Evolutionary conservation across 345 rosid genomes (phyloP).

Genomic region (Populus simonii): DNA sequence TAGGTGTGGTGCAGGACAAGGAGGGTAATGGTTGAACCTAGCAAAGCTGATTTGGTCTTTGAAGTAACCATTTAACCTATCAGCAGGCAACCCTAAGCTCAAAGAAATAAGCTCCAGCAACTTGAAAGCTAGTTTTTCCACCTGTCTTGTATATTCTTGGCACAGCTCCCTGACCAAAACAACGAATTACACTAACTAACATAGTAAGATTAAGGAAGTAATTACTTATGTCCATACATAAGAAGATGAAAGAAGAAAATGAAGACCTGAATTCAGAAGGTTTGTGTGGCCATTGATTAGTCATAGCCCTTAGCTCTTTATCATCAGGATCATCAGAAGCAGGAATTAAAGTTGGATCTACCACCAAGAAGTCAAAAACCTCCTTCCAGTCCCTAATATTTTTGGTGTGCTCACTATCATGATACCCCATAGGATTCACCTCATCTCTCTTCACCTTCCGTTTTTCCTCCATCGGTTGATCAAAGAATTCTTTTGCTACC

Average conservation of each 20-base stretch:
- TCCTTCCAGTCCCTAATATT: conserved; percentile 96
- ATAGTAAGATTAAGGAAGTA: too few species aligned
- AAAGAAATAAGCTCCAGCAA: conserved; percentile 59
- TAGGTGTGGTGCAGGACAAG: conserved; percentile 74
- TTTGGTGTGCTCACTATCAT: conserved; percentile 82
- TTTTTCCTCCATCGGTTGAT: conserved; percentile 53
- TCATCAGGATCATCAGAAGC: conserved; percentile 55
- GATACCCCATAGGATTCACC: conserved; percentile 63
- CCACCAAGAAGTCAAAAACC: conserved; percentile 59
- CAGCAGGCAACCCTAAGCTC: conserved; percentile 60
- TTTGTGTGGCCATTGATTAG: conserved; percentile 72
- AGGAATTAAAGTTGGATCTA: conserved; percentile 58
- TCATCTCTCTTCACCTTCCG: conserved; percentile 60
- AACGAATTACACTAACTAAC: not conserved
- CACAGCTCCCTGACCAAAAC: conserved; percentile 49
- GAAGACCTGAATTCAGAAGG: conserved; percentile 62
- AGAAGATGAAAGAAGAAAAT: not conserved
- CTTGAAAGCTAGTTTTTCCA: conserved; percentile 59
- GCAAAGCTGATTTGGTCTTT: conserved; percentile 59
- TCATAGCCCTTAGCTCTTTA: conserved; percentile 38
- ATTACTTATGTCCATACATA: too few species aligned
- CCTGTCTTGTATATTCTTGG: conserved; percentile 60
- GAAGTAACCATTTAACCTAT: conserved; percentile 51
- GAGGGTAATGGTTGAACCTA: conserved; percentile 72
- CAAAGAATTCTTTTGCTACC: conserved; percentile 50